Base-by-base conservation (phyloP, 2,329 filamentous ascomycete genomes). In the Pseudopithomyces chartarum region DNA sequence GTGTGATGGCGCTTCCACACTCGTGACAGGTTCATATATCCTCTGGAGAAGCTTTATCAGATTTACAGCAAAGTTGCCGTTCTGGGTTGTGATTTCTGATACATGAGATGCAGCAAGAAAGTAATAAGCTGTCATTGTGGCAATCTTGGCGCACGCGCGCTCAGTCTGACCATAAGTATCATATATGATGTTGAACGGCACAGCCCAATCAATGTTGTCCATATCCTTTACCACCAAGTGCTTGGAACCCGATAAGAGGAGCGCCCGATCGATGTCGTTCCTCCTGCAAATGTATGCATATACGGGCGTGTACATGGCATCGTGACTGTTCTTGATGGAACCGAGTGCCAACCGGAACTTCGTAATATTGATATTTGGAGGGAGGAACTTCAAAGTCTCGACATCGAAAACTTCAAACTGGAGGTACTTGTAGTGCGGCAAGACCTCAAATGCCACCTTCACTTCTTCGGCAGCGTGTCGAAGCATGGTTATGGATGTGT, bases 231-330 rank as follows among this genome's bases (percentile, higher is more conserved):
- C 34, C n/a, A n/a, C 38, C 15, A 54, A 23, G 13, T 29, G 20
- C 12, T 47, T 47, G 12, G 34, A 15, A 19, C 43, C 43, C 23
- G 42, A 23, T 12, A 23, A 34, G 1, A 48, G 43, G 6, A 47
- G 23, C 17, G 22, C 43, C 38, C 40, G 34, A 7, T 34, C n/a
- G 3, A 33, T 22, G 2, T 42, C 15, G 7, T 54, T 36, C 29
- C 47, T 54, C 34, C 17, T 19, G n/a, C 33, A 54, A 11, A 54
- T 47, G 34, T 54, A 55, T 17, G 45, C 52, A 38, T 55, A 55
- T 1, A 44, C 52, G 2, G 43, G 43, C 1, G n/a, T 48, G 15
- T 20, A n/a, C 3, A 12, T 20, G 40, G 15, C 6, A 32, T 29
- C 26, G 33, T 8, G 33, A 11, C 15, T 22, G 34, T 20, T 6